Evolutionary conservation across 2,329 filamentous ascomycete species (phyloP).

Genomic region (Colletotrichum sojae): DNA sequence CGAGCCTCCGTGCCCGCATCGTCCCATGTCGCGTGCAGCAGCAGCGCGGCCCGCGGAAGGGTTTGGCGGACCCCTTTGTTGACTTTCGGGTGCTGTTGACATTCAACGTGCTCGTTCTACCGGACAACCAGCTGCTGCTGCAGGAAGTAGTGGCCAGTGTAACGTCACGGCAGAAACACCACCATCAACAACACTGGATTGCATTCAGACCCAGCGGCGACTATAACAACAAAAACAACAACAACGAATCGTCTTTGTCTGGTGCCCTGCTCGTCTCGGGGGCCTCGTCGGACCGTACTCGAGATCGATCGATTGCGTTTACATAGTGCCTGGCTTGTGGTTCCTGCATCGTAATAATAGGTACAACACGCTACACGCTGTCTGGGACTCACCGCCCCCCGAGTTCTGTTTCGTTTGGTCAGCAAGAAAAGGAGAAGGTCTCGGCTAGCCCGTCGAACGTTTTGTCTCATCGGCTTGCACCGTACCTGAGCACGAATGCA

Average conservation of each 20-base stretch:
- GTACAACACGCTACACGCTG: neutral
- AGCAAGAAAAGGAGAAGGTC: conserved; percentile 2
- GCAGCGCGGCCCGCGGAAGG: neutral
- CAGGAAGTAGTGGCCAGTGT: neutral
- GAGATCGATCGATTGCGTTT: conserved; percentile 29
- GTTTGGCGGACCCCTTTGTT: conserved; percentile 27
- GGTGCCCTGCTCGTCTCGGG: neutral
- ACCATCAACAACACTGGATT: conserved; percentile 15
- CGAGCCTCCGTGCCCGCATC: conserved; percentile 22
- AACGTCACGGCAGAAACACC: conserved; percentile 18
- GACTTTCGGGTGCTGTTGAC: conserved; percentile 36
- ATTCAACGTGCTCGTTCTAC: conserved; percentile 22
- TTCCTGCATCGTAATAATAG: conserved; percentile 15
- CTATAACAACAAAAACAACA: neutral
- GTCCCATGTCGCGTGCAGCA: conserved; percentile 37
- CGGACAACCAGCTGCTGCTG: conserved; percentile 35
- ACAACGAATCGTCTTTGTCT: conserved; percentile 10
- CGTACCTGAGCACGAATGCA: neutral
- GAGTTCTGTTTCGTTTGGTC: conserved; percentile 24
- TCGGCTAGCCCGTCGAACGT: conserved; percentile 29
- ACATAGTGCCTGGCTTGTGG: neutral
- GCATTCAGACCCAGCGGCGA: too few species aligned
- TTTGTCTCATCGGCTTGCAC: conserved; percentile 21
- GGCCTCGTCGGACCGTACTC: neutral
- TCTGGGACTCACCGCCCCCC: neutral